Evolutionary conservation across 108 stramenopile genomes (phyloP), one percentile per base, ranked within the genome.

Genomic region (Schizochytrium sp.): DNA sequence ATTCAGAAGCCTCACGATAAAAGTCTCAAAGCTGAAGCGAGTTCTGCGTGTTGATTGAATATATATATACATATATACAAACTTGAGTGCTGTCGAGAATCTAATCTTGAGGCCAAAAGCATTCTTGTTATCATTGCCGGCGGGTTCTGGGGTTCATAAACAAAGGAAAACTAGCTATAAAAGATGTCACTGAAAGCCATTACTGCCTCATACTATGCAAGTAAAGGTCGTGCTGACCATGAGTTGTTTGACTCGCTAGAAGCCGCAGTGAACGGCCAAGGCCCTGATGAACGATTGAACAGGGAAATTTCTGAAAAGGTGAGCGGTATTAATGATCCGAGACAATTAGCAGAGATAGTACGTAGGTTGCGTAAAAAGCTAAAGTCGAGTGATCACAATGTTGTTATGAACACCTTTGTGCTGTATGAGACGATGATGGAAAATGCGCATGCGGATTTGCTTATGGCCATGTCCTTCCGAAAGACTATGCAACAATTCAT

Each of bases 401-500:
- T 55, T 10, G 76, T 83, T 8, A 83, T 83, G 76, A 83, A 83
- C 76, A 55, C 76, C 45, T 2, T 83, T 10, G 47, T 49, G 15
- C 53, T 83, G 76, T 40, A 55, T 40, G 76, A 83, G 76, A 49
- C 47, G 47, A 17, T 83, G 28, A 83, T 83, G 76, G 50, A 83
- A 2, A 53, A 83, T 7, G 7, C 38, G 8, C 47, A 83, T 53
- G 50, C 76, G 53, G 76, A 83, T 40, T 13, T 83, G 15, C 19
- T 55, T 28, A 55, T 83, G 47, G 76, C 76, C 5, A 40, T 83
- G 15, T 83, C 76, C 15, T 10, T 55, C 5, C 76, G 28, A 0
- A 83, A 83, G 53, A 49, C 55, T n/a, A 83, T 83, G 76, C 49
- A 83, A n/a, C 76, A 83, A 53, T 55, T 83, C 3, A 83, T 83